Percentiles rank a stretch among this genome's conserved stretches.
Evolutionary conservation across 495 filamentous ascomycete species (phyloP).

Genomic region (Penicillium soppii): DNA sequence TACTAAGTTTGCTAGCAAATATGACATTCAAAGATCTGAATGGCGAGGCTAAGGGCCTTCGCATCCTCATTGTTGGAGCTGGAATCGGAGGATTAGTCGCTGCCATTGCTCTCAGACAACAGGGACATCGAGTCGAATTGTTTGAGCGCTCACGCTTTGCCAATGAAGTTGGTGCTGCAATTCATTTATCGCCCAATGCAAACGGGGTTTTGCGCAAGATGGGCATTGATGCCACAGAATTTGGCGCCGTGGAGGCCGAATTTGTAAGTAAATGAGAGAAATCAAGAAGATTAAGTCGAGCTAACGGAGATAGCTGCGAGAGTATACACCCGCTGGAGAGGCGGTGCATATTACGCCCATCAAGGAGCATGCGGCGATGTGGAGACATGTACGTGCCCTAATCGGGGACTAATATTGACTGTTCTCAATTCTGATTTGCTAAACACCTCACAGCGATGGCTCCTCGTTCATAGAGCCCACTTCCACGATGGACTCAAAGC

Average conservation of each 20-base stretch:
- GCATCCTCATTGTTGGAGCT: conserved; percentile 54
- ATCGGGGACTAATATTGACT: not conserved
- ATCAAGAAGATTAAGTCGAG: too few species aligned
- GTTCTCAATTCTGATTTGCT: not conserved
- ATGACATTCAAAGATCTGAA: conserved; percentile 17
- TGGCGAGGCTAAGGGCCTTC: conserved; percentile 18
- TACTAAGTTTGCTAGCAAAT: not conserved
- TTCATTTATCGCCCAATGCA: conserved; percentile 55
- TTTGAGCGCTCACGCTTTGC: conserved; percentile 53
- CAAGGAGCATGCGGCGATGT: conserved; percentile 32
- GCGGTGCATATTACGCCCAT: conserved; percentile 31
- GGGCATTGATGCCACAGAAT: conserved; percentile 36
- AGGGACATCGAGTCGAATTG: conserved; percentile 55
- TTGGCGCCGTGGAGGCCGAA: conserved; percentile 37
- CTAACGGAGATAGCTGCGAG: conserved; percentile 26
- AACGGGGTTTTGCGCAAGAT: conserved; percentile 47
- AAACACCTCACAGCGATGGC: conserved; percentile 37
- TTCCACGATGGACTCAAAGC: conserved; percentile 49
- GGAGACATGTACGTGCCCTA: conserved; percentile 36
- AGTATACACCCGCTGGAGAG: conserved; percentile 30
- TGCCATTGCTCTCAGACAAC: conserved; percentile 51
- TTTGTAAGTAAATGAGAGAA: conserved; percentile 11
- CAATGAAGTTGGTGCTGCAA: conserved; percentile 56
- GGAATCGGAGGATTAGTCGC: conserved; percentile 56
- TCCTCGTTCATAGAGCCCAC: conserved; percentile 50